Percentiles rank a stretch among this genome's conserved stretches.
Conservation (phyloP, 2,329 filamentous ascomycete species). For the Metarhizium robertsii region DNA sequence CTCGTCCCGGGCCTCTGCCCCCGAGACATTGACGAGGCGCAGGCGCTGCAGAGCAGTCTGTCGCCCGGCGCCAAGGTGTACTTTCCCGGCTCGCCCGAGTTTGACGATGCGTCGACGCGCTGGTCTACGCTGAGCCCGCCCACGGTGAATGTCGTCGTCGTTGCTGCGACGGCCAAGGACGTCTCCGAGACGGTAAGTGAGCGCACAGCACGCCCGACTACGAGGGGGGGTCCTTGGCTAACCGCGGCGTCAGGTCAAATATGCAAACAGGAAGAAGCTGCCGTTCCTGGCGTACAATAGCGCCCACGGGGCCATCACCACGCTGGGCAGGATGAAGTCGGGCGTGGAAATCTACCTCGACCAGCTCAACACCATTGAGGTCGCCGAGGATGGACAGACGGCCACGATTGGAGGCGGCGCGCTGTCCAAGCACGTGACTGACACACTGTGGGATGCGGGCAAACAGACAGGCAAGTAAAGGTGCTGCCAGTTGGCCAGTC, state of each 20-base stretch:
- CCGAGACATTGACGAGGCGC: conserved; percentile 10
- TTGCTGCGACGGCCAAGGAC: conserved; percentile 37
- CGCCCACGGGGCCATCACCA: conserved; percentile 40
- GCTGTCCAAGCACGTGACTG: conserved; percentile 33
- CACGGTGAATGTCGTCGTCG: conserved; percentile 34
- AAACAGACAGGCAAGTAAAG: conserved; percentile 32
- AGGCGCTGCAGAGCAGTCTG: conserved; percentile 19
- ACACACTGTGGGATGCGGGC: conserved; percentile 37
- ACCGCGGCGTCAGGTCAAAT: neutral
- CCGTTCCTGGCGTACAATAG: conserved; percentile 46
- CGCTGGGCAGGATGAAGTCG: conserved; percentile 35
- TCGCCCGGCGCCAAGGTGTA: conserved; percentile 32
- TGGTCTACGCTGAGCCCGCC: conserved; percentile 38
- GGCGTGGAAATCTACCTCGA: conserved; percentile 41
- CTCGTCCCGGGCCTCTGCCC: conserved; percentile 9
- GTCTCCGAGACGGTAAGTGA: conserved; percentile 33
- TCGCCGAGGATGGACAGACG: conserved; percentile 32
- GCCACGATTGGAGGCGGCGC: conserved; percentile 40
- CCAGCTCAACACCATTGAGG: conserved; percentile 31
- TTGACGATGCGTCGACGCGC: conserved; percentile 26
- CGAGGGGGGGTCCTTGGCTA: neutral
- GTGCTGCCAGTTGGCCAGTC: too few species aligned
- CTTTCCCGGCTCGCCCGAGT: conserved; percentile 30
- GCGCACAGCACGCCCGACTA: neutral
- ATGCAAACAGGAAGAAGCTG: conserved; percentile 26